Conservation (phyloP, 2,329 filamentous ascomycete species). For the Fusarium heterosporum region DNA sequence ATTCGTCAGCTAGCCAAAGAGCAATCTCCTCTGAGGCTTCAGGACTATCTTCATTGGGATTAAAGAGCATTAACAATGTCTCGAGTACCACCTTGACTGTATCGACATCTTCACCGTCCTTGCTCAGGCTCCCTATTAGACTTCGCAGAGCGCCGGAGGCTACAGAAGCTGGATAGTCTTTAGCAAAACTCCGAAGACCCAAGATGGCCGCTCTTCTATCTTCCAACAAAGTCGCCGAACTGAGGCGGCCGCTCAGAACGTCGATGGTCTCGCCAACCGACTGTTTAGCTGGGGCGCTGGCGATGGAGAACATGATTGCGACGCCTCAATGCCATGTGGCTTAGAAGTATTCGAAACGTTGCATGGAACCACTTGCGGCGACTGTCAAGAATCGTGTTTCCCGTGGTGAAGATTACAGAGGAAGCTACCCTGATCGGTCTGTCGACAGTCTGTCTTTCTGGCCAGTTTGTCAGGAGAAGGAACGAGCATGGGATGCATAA, state of each 20-base stretch:
- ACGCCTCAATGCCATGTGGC: constrained; percentile 49
- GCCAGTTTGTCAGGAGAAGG: constrained; percentile 44
- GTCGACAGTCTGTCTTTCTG: constrained; percentile 25
- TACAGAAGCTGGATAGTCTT: constrained; percentile 95
- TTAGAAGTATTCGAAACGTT: constrained; percentile 22
- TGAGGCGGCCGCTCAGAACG: constrained; percentile 85
- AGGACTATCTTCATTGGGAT: constrained; percentile 75
- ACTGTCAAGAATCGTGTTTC: constrained; percentile 9
- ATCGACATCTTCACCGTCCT: constrained; percentile 94
- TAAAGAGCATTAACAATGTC: constrained; percentile 94
- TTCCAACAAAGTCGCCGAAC: constrained; percentile 91
- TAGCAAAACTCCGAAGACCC: constrained; percentile 93
- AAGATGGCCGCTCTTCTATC: constrained; percentile 94
- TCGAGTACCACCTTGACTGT: constrained; percentile 95
- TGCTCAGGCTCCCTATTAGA: constrained; percentile 84
- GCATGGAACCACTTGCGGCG: constrained; percentile 34
- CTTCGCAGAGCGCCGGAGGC: constrained; percentile 91
- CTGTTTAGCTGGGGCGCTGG: constrained; percentile 88
- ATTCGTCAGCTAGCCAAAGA: constrained; percentile 96
- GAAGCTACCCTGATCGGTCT: constrained; percentile 32
- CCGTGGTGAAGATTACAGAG: constrained; percentile 13
- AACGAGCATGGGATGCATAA: neutral
- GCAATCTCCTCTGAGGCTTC: constrained; percentile 97
- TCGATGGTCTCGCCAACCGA: constrained; percentile 95
- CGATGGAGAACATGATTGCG: constrained; percentile 70